Evolutionary conservation across 2,329 filamentous ascomycete genomes (phyloP).

Genomic region (Aspergillus tanneri): DNA sequence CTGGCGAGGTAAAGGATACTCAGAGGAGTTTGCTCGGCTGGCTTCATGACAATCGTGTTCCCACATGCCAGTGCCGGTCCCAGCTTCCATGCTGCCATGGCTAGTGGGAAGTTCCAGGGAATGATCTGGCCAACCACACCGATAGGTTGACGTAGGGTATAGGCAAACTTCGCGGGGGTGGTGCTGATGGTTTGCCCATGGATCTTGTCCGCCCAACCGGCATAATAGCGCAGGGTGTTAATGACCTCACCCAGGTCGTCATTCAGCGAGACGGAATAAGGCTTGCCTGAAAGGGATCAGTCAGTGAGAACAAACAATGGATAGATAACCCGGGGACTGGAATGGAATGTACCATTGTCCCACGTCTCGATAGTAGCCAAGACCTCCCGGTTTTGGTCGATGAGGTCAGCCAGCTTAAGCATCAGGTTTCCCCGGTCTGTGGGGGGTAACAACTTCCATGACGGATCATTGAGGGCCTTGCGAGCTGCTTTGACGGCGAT

Average conservation of each 20-base stretch:
- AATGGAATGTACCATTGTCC: conserved; percentile 63
- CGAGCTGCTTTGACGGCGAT: conserved; percentile 35
- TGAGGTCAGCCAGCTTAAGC: conserved; percentile 66
- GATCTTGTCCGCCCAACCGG: conserved; percentile 89
- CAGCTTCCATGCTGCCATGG: conserved; percentile 62
- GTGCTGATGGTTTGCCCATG: conserved; percentile 72
- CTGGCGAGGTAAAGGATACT: conserved; percentile 35
- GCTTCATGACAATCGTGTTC: conserved; percentile 37
- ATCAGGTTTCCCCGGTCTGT: conserved; percentile 67
- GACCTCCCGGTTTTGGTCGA: conserved; percentile 63
- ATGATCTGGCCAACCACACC: conserved; percentile 86
- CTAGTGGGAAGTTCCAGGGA: conserved; percentile 82
- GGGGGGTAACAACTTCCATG: conserved; percentile 34
- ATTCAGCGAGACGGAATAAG: conserved; percentile 50
- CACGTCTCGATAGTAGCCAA: conserved; percentile 70
- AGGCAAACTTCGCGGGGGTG: conserved; percentile 70
- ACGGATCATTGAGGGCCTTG: conserved; percentile 37
- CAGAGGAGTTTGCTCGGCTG: conserved; percentile 37
- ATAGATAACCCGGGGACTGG: background rate
- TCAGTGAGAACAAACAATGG: background rate
- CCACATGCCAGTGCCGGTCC: conserved; percentile 37
- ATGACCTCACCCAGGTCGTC: conserved; percentile 69
- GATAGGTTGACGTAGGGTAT: conserved; percentile 74
- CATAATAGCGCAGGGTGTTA: conserved; percentile 79
- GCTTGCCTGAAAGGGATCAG: conserved; percentile 36